Conservation (phyloP, 2,329 filamentous ascomycete genomes). For the Zalaria sp. region DNA sequence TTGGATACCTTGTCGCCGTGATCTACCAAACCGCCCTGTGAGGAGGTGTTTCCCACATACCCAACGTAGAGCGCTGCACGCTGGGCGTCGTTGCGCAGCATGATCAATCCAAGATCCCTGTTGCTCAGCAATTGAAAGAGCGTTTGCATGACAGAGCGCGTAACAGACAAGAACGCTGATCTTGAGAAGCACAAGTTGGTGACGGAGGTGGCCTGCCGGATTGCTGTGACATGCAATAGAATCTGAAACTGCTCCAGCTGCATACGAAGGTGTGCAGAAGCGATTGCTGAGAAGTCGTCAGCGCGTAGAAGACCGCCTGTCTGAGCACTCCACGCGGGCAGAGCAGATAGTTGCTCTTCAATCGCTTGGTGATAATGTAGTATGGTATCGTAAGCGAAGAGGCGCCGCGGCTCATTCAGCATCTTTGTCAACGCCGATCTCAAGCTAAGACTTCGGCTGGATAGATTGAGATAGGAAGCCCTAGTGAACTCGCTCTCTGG, state of each 20-base stretch:
- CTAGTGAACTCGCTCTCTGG: constrained; percentile 12
- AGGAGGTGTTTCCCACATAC: neutral
- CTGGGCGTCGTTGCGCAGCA: neutral
- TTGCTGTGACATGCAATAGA: constrained; percentile 15
- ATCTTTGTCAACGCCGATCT: constrained; percentile 13
- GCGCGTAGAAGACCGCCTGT: constrained; percentile 2
- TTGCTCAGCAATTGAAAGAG: neutral
- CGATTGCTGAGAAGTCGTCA: constrained; percentile 2
- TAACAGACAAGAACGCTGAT: constrained; percentile 2
- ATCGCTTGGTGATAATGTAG: constrained; percentile 19
- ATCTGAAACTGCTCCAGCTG: constrained; percentile 18
- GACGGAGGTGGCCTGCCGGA: constrained; percentile 11
- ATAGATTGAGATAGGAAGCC: constrained; percentile 12
- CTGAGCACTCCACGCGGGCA: constrained; percentile 12
- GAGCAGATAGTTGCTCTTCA: constrained; percentile 12
- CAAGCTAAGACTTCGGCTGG: constrained; percentile 12
- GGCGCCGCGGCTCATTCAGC: constrained; percentile 17
- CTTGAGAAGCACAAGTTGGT: constrained; percentile 14
- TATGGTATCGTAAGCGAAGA: constrained; percentile 15
- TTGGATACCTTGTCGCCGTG: neutral
- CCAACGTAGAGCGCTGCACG: neutral
- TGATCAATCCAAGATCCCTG: neutral
- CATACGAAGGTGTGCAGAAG: constrained; percentile 12
- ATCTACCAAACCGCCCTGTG: neutral
- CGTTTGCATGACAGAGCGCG: constrained; percentile 2